Evolutionary conservation across 495 filamentous ascomycete genomes (phyloP).

Genomic region (Xylaria sp.): DNA sequence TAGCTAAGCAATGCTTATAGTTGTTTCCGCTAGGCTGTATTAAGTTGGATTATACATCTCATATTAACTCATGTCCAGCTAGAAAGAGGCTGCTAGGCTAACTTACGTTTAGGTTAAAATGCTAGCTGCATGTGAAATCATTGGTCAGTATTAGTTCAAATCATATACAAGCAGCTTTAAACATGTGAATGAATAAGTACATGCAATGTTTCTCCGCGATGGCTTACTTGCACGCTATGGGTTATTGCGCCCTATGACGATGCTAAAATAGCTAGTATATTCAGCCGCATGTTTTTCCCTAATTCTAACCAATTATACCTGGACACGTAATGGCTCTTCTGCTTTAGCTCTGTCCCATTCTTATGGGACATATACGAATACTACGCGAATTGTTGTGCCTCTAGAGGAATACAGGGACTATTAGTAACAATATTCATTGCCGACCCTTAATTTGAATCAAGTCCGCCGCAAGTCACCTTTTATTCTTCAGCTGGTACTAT

Average conservation of each 20-base stretch:
- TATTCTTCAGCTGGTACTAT: not conserved
- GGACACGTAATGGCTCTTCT: not conserved
- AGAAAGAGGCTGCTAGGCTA: not conserved
- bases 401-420: not conserved
- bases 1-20: too few relatives aligned
- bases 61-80: too few relatives aligned
- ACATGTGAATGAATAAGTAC: not conserved
- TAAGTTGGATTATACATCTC: too few relatives aligned
- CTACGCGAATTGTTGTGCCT: too few relatives aligned
- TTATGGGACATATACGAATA: too few relatives aligned
- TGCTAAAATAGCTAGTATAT: not conserved
- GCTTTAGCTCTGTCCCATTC: not conserved
- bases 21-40: too few relatives aligned
- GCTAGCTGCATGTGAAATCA: not conserved
- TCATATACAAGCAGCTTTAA: not conserved
- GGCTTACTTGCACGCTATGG: too few relatives aligned
- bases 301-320: not conserved
- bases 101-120: not conserved
- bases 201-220: too few relatives aligned
- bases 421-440: not conserved
- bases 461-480: not conserved
- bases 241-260: too few relatives aligned
- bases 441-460: not conserved
- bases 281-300: conserved; percentile 1
- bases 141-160: not conserved